A percentile compares a stretch with the other conserved stretches of the same genome.
Conservation (phyloP, 495 filamentous ascomycete genomes). For the Aspergillus funiculosus region DNA sequence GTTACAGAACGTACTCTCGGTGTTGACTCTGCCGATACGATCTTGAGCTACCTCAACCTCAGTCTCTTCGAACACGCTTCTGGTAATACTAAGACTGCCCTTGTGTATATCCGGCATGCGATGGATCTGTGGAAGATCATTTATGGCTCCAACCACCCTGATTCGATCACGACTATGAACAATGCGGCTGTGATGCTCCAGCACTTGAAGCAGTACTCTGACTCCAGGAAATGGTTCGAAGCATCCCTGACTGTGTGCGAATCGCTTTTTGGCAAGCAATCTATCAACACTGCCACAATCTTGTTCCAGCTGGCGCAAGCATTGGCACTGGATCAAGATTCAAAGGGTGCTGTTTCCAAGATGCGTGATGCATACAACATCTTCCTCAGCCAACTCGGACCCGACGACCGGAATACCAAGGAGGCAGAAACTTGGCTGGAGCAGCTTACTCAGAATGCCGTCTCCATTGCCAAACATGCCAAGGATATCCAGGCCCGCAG, state of each 20-base stretch:
- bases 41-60: constrained; percentile 91
- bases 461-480: constrained; percentile 84
- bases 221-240: constrained; percentile 95
- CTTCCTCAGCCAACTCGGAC: constrained; percentile 77
- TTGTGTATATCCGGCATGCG: constrained; percentile 85
- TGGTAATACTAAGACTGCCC: constrained; percentile 76
- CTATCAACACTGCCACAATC: constrained; percentile 89
- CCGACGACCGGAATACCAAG: constrained; percentile 90
- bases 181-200: constrained; percentile 99
- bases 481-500: constrained; percentile 75
- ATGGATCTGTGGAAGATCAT: constrained; percentile 96
- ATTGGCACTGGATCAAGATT: constrained; percentile 84
- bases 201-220: constrained; percentile 81
- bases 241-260: constrained; percentile 82
- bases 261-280: constrained; percentile 75
- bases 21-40: constrained; percentile 87
- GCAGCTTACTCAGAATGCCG: constrained; percentile 89
- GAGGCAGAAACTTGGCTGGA: constrained; percentile 93
- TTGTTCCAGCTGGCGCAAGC: constrained; percentile 96
- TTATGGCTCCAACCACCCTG: constrained; percentile 87
- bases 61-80: constrained; percentile 90
- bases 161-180: constrained; percentile 97
- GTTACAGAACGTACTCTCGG: constrained; percentile 92
- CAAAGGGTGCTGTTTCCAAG: constrained; percentile 77
- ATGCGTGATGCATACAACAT: constrained; percentile 97